A percentile compares a stretch with the other conserved stretches of the same genome.
Conservation (phyloP, 2,329 filamentous ascomycete genomes). For the Exserohilum rostratum region DNA sequence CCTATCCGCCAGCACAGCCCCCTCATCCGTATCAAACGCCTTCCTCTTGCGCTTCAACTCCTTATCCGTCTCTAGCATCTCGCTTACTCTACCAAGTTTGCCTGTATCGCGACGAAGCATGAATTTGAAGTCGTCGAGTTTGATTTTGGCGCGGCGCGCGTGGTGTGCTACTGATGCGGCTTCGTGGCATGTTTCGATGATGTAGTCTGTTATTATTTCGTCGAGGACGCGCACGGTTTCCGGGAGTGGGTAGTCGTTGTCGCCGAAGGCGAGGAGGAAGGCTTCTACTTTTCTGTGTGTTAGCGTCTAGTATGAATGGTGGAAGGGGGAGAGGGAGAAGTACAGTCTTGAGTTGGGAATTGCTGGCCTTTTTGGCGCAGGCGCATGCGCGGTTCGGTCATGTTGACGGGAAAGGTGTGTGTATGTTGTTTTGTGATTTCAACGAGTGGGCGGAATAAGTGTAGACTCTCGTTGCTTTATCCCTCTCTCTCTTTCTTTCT, state of each 20-base stretch:
- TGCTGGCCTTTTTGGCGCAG: conserved; percentile 55
- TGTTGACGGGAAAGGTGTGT: conserved; percentile 18
- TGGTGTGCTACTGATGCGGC: conserved; percentile 86
- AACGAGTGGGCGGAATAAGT: too few relatives aligned
- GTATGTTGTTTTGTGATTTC: background rate
- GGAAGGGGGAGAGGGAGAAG: conserved; percentile 24
- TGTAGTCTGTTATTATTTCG: conserved; percentile 92
- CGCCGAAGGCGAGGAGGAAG: conserved; percentile 81
- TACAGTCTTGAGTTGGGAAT: conserved; percentile 53
- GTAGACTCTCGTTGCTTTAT: background rate
- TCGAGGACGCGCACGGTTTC: conserved; percentile 87
- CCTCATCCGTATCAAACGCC: conserved; percentile 71
- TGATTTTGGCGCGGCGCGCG: conserved; percentile 91
- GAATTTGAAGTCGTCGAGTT: conserved; percentile 97
- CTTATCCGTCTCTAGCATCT: conserved; percentile 86
- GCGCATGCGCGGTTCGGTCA: conserved; percentile 58
- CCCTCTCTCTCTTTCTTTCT: background rate
- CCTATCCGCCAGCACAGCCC: conserved; percentile 58
- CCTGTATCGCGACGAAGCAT: conserved; percentile 82
- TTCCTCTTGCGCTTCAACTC: conserved; percentile 84
- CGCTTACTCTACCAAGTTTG: conserved; percentile 87
- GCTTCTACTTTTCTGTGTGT: conserved; percentile 64
- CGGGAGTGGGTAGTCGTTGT: conserved; percentile 76
- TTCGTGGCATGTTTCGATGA: conserved; percentile 90
- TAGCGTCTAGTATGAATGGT: conserved; percentile 9